Evolutionary conservation across 78 protist species (phyloP), one percentile per base, ranked within the genome.

Genomic region (Dictyostelium firmibasis): DNA sequence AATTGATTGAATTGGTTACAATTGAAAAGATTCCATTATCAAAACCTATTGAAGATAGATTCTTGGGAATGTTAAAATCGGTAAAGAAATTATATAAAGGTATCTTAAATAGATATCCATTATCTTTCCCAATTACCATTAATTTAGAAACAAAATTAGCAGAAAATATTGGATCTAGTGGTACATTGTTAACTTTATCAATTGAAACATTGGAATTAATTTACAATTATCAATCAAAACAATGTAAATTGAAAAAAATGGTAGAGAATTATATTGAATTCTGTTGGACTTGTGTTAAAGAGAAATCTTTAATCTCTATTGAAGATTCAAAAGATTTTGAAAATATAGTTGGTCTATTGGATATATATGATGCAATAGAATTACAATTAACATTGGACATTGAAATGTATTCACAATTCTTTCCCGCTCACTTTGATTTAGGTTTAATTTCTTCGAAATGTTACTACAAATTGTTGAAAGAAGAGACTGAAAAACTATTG

Each of bases 291-390:
- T 35, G 78, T 70, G 62, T 86, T 13, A 76, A 86, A 60, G 92
- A 86, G 41, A 50, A 50, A 18, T 86, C 92, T 14, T 9, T 44
- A 31, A 47, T 86, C 6, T 23, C 53, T n/a, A 74, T 86, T 36
- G 84, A 86, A 77, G 77, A 31, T 77, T 50, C 84, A 10, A 57
- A 57, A 38, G 84, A 76, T 4, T 86, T 86, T 57, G 69, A 77
- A n/a, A 86, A 86, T 77, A 86, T 86, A 9, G 92, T 88, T 27
- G 27, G 57, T 4, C 25, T 88, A 11, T 79, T 88, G 11, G 81
- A 77, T 38, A 29, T 88, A 14, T 88, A 88, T 64, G 93, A 88
- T 41, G 38, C 93, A 3, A 79, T 88, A 13, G 86, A 88, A 29
- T 7, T 67, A 27, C 93, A 88, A 41, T 57, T 88, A 20, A 3